phyloP scores from a whole-genome alignment of 495 filamentous ascomycete genomes.

The Xylaria longipes region DNA sequence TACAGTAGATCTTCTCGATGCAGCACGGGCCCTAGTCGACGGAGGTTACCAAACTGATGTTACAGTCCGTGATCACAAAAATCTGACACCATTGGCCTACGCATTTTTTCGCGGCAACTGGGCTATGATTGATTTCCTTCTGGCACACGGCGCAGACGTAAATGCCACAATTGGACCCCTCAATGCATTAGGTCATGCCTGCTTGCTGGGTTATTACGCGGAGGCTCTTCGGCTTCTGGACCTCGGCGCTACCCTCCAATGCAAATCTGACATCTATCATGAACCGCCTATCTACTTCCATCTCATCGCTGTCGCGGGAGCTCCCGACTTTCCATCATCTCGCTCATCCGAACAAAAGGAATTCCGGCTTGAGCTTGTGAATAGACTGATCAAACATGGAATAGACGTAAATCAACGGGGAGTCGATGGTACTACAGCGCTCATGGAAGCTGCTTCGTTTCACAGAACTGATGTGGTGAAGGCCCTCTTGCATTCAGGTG shows the following conservation, averaged over 20 bases:
- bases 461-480: slow-evolving; percentile 33
- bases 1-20: neutral
- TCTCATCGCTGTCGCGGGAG: slow-evolving; percentile 38
- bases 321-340: slow-evolving; percentile 13
- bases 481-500: slow-evolving; percentile 33
- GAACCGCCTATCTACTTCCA: slow-evolving; percentile 38
- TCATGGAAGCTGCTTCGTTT: slow-evolving; percentile 24
- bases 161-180: slow-evolving; percentile 39
- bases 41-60: slow-evolving; percentile 38
- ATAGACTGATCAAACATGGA: slow-evolving; percentile 28
- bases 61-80: slow-evolving; percentile 36
- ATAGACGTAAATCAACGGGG: slow-evolving; percentile 28
- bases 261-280: neutral
- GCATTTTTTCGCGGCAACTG: slow-evolving; percentile 44
- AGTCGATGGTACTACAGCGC: slow-evolving; percentile 22
- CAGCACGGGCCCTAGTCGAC: slow-evolving; percentile 30
- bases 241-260: slow-evolving; percentile 33
- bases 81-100: slow-evolving; percentile 44
- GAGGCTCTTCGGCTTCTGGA: slow-evolving; percentile 42
- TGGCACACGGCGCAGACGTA: slow-evolving; percentile 42
- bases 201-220: slow-evolving; percentile 40
- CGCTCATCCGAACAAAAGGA: slow-evolving; percentile 24
- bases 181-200: slow-evolving; percentile 48
- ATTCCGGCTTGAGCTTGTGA: slow-evolving; percentile 18
- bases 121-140: slow-evolving; percentile 41